Evolutionary conservation across 345 rosid species (phyloP).

Genomic region (Cochlearia excelsa): DNA sequence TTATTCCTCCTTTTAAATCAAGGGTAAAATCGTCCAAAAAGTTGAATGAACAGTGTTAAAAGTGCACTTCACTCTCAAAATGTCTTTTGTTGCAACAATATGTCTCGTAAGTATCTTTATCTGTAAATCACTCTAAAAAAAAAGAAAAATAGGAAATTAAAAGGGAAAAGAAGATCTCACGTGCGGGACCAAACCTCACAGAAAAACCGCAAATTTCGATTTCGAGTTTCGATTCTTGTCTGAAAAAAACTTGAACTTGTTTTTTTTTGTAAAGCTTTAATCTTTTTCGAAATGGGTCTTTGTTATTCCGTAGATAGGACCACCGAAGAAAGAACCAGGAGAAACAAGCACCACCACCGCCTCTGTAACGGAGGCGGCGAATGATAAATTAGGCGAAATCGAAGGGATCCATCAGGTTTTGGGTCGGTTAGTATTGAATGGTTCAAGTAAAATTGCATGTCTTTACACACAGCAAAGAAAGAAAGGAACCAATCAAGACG

Average conservation of each 20-base stretch:
- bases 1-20: too few relatives aligned
- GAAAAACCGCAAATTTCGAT: constrained; percentile 2
- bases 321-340: constrained; percentile 37
- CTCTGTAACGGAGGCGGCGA: constrained; percentile 24
- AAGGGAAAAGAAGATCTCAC: constrained; percentile 26
- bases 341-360: constrained; percentile 27
- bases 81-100: too few relatives aligned
- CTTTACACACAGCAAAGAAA: constrained; percentile 91
- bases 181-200: constrained; percentile 29
- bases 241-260: background rate
- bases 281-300: constrained; percentile 55
- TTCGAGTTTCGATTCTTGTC: background rate
- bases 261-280: background rate
- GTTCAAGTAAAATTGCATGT: constrained; percentile 64
- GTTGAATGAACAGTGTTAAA: too few relatives aligned
- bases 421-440: constrained; percentile 59
- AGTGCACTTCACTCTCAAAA: too few relatives aligned
- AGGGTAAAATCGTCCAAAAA: too few relatives aligned
- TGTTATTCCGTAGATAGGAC: constrained; percentile 54
- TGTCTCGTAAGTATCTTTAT: too few relatives aligned
- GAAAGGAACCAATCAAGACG: constrained; percentile 96
- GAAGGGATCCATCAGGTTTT: constrained; percentile 46
- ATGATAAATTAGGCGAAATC: constrained; percentile 31
- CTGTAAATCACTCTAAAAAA: background rate
- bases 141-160: background rate